phyloP scores from a whole-genome alignment of 495 filamentous ascomycete species.

The Acidiella bohemica region DNA sequence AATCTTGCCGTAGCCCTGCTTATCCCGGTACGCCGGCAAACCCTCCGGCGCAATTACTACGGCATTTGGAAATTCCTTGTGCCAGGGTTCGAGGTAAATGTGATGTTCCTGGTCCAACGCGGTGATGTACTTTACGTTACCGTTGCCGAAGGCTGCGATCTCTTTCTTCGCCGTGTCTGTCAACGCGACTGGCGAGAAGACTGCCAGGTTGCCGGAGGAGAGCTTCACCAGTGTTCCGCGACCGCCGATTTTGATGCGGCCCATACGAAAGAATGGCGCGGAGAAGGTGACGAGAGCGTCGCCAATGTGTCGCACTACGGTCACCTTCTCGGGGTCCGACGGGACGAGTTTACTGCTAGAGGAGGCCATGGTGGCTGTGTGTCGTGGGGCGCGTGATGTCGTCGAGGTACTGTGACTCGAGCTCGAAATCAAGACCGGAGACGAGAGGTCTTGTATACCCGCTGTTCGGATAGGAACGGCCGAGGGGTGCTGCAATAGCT shows the following conservation, averaged over 20 bases:
- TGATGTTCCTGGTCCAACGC: slow-evolving; percentile 86
- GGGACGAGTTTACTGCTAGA: slow-evolving; percentile 41
- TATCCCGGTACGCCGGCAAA: slow-evolving; percentile 68
- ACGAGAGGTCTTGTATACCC: too few species aligned
- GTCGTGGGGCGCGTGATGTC: too few species aligned
- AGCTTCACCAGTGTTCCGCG: slow-evolving; percentile 78
- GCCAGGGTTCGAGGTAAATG: slow-evolving; percentile 77
- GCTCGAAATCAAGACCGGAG: too few species aligned
- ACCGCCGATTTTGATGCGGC: slow-evolving; percentile 67
- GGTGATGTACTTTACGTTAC: slow-evolving; percentile 69
- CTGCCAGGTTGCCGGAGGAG: slow-evolving; percentile 58
- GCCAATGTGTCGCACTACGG: slow-evolving; percentile 75
- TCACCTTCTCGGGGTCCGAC: slow-evolving; percentile 55
- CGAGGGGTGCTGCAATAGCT: too few species aligned
- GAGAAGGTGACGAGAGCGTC: slow-evolving; percentile 72
- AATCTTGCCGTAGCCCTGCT: slow-evolving; percentile 49
- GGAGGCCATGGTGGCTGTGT: slow-evolving; percentile 30
- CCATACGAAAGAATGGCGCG: slow-evolving; percentile 73
- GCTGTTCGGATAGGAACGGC: too few species aligned
- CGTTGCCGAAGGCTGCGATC: slow-evolving; percentile 34
- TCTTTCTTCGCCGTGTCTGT: slow-evolving; percentile 51
- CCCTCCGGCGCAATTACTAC: slow-evolving; percentile 75
- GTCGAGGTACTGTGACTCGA: too few species aligned
- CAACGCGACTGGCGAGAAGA: slow-evolving; percentile 81
- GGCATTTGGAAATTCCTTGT: slow-evolving; percentile 60